Evolutionary conservation across 2,329 filamentous ascomycete species (phyloP), one percentile per base, ranked within the genome.

Genomic region (Penicillium sp.): DNA sequence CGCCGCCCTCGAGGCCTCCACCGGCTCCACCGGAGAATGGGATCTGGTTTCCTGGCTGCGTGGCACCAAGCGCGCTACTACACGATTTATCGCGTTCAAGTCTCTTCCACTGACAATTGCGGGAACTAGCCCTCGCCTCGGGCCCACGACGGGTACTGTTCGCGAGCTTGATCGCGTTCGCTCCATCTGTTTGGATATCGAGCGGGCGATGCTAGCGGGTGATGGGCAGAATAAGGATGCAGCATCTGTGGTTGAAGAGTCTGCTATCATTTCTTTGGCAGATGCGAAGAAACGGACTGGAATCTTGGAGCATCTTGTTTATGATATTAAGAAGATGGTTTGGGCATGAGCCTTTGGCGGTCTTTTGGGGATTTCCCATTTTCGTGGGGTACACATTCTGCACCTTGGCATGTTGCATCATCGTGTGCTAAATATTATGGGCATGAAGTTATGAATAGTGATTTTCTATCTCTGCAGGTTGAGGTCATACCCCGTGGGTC

Each of bases 291-390:
- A 84, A 78, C 92, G 88, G 57, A 97, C 93, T 0, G 90, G 92
- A 0, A 81, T 95, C 65, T 73, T 97, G 50, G 93, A 97, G 74
- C 88, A 93, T 71, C 75, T 95, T 67, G 90, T 92, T 1, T 92
- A 97, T 78, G 89, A 88, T 56, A 81, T 97, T 66, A 97, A 96
- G 83, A 96, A 90, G 79, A 76, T 97, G 70, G 92, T 99, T 12
- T 97, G 94, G 94, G 81, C 82, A 9, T 66, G 48, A 55, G 11
- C 14, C n/a, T 14, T 8, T 33, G 6, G 18, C 18, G 12, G 29
- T 31, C 29, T 18, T 27, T 20, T 20, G 26, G 18, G 15, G 5
- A 23, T 14, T 45, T 18, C 18, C 2, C 6, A 12, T 31, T 6
- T 12, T 12, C 11, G 6, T 31, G 1, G 29, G 29, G 14, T 15